Conservation (phyloP, 208 protist species). For the Herpetomonas muscarum region DNA sequence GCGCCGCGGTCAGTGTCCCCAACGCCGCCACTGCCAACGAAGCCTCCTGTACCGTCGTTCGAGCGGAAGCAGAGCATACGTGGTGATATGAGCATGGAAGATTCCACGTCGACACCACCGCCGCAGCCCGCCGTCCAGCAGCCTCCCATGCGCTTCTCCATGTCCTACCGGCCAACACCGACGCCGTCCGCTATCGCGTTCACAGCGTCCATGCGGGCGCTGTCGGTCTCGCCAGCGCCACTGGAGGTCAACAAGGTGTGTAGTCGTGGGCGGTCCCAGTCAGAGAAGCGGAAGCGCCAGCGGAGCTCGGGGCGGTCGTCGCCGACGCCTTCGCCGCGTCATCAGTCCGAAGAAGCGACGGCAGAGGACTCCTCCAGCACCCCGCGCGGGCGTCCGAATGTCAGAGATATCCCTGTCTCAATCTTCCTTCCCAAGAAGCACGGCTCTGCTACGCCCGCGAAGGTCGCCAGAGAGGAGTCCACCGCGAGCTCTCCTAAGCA, state of each 20-base stretch:
- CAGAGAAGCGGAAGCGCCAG: background rate
- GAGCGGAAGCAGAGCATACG: background rate
- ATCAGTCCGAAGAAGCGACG: no score
- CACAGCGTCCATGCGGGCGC: slow-evolving; percentile 1
- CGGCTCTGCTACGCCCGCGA: no score
- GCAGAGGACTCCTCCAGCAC: no score
- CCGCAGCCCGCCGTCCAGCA: slow-evolving; percentile 2
- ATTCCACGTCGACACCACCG: background rate
- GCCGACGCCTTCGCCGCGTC: no score
- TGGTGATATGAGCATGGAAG: background rate
- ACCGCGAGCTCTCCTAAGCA: background rate
- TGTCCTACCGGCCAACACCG: slow-evolving; percentile 8
- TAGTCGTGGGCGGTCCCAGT: background rate
- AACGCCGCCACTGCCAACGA: background rate
- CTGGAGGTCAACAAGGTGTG: background rate
- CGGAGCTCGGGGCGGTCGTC: background rate
- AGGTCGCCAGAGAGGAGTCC: background rate
- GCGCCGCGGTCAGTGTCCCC: slow-evolving; percentile 3
- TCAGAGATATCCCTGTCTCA: background rate
- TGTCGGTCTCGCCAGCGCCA: background rate
- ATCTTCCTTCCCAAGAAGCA: background rate
- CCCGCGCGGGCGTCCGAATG: no score
- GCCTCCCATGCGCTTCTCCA: slow-evolving; percentile 33
- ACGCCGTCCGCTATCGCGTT: background rate
- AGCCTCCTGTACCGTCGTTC: background rate